Evolutionary conservation across 306 rosid species (phyloP), one percentile per base, ranked within the genome.

Genomic region (Parietaria judaica): DNA sequence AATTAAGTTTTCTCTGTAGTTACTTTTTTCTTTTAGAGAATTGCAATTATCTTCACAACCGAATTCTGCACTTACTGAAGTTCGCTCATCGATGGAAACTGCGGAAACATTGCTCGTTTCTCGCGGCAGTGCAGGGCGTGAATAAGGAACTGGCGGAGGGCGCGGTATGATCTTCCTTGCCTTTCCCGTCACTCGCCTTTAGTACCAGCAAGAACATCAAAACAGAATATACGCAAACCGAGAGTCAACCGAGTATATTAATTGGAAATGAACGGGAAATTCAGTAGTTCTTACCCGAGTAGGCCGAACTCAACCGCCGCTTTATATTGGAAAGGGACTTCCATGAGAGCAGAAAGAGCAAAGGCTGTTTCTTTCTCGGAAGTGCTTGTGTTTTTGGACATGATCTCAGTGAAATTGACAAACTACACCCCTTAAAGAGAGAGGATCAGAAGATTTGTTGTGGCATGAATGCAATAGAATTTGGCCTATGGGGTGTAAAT

Each of bases 331-430:
- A 91, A 65, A 1, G 98, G 98, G 54, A 91, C 78, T 80, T 88
- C 96, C 98, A 91, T 91, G 55, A 91, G 96, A 69, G 96, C 98
- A 51, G 92, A 86, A 3, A 91, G 79, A 75, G 98, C 96, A 72
- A 91, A 91, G 56, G 92, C 79, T 55, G 90, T 68, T 84, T 87
- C 96, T 80, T 83, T 85, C 61, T 80, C 79, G 4, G 89, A 15
- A 15, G 79, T 14, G 58, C 71, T 58, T 11, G 37, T 1, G 67
- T 59, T 66, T 72, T 51, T 73, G 8, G 80, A 70, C 92, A 83
- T 81, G 3, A 91, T 85, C 8, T 66, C 86, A 0, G 95, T 91
- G 54, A 83, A 91, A 76, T 91, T 88, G 34, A 91, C 98, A 62
- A 88, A 91, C 95, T 88, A 72, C 74, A 57, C n/a, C 45, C 65